These are phyloP conservation scores for Penicillium sp. DNA, from an alignment of 2,329 filamentous ascomycete species.

Conservation along the genomic window DNA sequence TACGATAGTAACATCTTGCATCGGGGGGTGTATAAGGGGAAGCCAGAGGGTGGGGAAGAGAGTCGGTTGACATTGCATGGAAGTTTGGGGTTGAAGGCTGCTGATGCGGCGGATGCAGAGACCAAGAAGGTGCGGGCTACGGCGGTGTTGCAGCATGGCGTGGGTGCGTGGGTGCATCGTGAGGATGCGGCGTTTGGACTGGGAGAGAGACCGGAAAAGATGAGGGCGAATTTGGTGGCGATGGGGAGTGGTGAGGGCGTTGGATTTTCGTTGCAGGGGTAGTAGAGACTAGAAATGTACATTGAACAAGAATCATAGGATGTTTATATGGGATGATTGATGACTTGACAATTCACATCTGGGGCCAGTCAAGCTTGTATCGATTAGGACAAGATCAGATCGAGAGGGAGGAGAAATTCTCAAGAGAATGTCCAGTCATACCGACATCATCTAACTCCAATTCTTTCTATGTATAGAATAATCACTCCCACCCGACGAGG, in stretches of 20 bases:
- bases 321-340: background rate
- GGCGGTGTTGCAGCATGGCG: constrained; percentile 52
- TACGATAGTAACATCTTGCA: constrained; percentile 87
- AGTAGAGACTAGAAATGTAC: constrained; percentile 1
- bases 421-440: no score
- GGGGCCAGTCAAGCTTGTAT: background rate
- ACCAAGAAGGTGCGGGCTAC: constrained; percentile 47
- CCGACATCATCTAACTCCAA: background rate
- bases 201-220: constrained; percentile 46
- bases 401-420: no score
- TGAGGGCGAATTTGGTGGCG: constrained; percentile 49
- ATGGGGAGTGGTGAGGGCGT: constrained; percentile 52
- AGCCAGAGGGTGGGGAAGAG: constrained; percentile 41
- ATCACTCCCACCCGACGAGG: no score
- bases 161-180: constrained; percentile 49
- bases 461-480: background rate
- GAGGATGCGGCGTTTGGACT: constrained; percentile 47
- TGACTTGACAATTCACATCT: no score
- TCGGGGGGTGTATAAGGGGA: constrained; percentile 48
- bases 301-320: background rate
- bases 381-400: background rate
- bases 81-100: constrained; percentile 45
- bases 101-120: constrained; percentile 22
- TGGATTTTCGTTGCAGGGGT: constrained; percentile 50
- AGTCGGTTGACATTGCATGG: constrained; percentile 50